Conservation (phyloP, 2,329 filamentous ascomycete species). For the Colletotrichum liriopes region DNA sequence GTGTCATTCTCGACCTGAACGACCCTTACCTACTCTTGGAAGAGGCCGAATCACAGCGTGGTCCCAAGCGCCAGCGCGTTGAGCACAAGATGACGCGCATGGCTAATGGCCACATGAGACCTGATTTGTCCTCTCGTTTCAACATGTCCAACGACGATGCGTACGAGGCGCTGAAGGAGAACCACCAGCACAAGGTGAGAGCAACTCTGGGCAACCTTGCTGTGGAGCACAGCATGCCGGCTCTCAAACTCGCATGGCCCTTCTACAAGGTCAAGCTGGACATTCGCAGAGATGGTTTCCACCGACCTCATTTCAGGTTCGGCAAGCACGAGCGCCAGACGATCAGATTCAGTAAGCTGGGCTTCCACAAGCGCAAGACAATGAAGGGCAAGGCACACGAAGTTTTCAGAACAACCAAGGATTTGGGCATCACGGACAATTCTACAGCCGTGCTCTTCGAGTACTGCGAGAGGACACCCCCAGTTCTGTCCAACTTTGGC, state of each 20-base stretch:
- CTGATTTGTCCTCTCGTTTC: slow-evolving; percentile 85
- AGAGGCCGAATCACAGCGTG: slow-evolving; percentile 76
- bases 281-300: slow-evolving; percentile 84
- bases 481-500: slow-evolving; percentile 94
- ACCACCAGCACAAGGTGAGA: slow-evolving; percentile 95
- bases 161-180: slow-evolving; percentile 96
- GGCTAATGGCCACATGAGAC: slow-evolving; percentile 78
- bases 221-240: slow-evolving; percentile 96
- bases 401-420: slow-evolving; percentile 84
- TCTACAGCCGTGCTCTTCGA: slow-evolving; percentile 90
- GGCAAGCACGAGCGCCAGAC: slow-evolving; percentile 76
- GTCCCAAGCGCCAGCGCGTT: slow-evolving; percentile 71
- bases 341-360: slow-evolving; percentile 81
- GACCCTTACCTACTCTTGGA: slow-evolving; percentile 91
- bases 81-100: slow-evolving; percentile 75
- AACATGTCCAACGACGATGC: slow-evolving; percentile 97
- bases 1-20: slow-evolving; percentile 87
- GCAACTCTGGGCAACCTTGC: slow-evolving; percentile 91
- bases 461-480: slow-evolving; percentile 95
- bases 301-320: slow-evolving; percentile 84
- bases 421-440: slow-evolving; percentile 90
- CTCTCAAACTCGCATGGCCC: slow-evolving; percentile 91
- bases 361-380: slow-evolving; percentile 83
- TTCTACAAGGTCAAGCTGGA: slow-evolving; percentile 93
- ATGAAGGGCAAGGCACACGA: slow-evolving; percentile 86